Evolutionary conservation across 1,284 basidiomycete genomes (phyloP), one percentile per base, ranked within the genome.

Genomic region (Puccinia horiana): DNA sequence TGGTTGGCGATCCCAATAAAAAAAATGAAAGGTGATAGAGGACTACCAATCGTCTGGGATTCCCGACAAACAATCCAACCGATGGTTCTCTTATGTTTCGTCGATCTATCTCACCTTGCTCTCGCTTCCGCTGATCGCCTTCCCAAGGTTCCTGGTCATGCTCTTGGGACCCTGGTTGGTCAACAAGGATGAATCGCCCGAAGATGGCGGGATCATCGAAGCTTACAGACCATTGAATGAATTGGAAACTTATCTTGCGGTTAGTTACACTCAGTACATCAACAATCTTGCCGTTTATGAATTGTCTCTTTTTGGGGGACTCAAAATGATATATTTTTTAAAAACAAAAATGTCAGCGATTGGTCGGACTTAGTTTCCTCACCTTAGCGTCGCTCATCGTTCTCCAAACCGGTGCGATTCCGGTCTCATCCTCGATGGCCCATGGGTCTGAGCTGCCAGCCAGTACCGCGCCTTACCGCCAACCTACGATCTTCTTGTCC

Each of bases 1-100:
- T 49, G 49, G 9, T 32, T 32, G 29, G 37, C 14, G n/a, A n/a
- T 32, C 35, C 9, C 11, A n/a, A 56, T 52, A 54, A 54, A 14
- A 16, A 47, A 47, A 16, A 75, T 75, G 32, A 58, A 14, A 75
- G 73, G 73, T 56, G 26, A 75, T 75, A 11, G 73, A 75, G 20
- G 73, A 75, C 6, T 75, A 75, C 52, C 37, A 54, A 37, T 58
- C 73, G 11, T 75, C 73, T 75, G 73, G 73, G 23, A 75, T 75
- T n/a, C 73, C 73, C 12, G 73, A 75, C 29, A 75, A 58, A 75
- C 26, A n/a, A 37, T 75, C 73, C 47, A 58, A 47, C 54, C n/a
- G 54, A 56, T 40, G 47, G 37, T 75, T 75, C 52, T 54, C 73
- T 58, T 54, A 58, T 20, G 11, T 58, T 32, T 47, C 47, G 32